A percentile compares a stretch with the other conserved stretches of the same genome.
phyloP scores from a whole-genome alignment of 2,329 filamentous ascomycete genomes.

The Diaporthe sp. region DNA sequence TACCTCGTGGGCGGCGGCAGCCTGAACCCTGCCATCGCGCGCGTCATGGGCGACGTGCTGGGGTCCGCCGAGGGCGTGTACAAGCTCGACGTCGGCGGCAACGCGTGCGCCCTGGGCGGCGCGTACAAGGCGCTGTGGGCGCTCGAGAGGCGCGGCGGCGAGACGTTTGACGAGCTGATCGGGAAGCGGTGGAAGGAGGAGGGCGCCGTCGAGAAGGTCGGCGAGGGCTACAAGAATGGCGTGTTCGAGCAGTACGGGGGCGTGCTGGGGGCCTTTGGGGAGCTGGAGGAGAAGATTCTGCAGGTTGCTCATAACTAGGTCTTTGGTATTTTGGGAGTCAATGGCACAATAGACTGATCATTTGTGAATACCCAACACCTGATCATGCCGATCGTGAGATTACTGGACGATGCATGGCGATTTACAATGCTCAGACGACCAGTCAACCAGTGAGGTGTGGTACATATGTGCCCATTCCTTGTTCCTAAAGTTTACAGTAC shows the following conservation, averaged over 20 bases:
- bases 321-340: not conserved
- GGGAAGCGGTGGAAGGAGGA: conserved; percentile 87
- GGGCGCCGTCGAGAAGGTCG: conserved; percentile 84
- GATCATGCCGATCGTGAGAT: not conserved
- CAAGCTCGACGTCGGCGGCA: conserved; percentile 92
- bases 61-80: conserved; percentile 92
- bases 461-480: too few relatives aligned
- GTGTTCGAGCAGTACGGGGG: conserved; percentile 82
- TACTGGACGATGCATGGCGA: not conserved
- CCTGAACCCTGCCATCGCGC: conserved; percentile 88
- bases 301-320: conserved; percentile 47
- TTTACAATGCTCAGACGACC: not conserved
- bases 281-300: conserved; percentile 78
- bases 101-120: conserved; percentile 92
- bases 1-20: conserved; percentile 96
- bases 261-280: conserved; percentile 80
- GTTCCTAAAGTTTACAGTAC: not conserved
- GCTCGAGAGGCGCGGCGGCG: conserved; percentile 71
- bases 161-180: conserved; percentile 91
- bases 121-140: conserved; percentile 98
- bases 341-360: not conserved
- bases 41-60: conserved; percentile 86
- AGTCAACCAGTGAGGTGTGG: not conserved
- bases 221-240: conserved; percentile 80
- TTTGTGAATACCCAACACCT: not conserved